A percentile compares a stretch with the other conserved stretches of the same genome.
phyloP scores from a whole-genome alignment of 306 rosid species.

The Quercus gilva region DNA sequence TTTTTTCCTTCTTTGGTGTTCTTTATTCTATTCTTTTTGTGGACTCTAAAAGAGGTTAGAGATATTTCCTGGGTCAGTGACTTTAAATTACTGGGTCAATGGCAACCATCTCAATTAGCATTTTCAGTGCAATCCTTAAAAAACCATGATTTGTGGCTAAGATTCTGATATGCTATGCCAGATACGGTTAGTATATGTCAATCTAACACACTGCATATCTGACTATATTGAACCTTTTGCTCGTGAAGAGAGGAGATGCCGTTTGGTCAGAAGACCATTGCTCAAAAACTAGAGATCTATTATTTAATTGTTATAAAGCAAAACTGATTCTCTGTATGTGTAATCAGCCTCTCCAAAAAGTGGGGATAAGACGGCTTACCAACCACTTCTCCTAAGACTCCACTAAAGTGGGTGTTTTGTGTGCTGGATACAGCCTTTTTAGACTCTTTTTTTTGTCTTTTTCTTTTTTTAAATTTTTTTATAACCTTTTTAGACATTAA shows the following conservation, averaged over 20 bases:
- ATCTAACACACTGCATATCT: not conserved
- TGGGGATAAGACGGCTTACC: too few relatives aligned
- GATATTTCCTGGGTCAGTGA: not conserved
- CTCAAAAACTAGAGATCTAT: not conserved
- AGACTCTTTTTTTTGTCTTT: too few relatives aligned
- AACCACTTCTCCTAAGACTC: too few relatives aligned
- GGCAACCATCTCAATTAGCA: not conserved
- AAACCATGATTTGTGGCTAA: not conserved
- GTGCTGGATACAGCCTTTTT: too few relatives aligned
- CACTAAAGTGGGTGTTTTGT: too few relatives aligned
- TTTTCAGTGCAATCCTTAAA: not conserved
- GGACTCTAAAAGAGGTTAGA: not conserved
- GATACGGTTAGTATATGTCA: not conserved
- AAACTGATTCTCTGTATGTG: not conserved
- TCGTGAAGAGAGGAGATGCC: not conserved
- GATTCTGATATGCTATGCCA: not conserved
- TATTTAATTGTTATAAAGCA: not conserved
- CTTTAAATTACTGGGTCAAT: not conserved
- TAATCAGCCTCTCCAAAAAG: not conserved
- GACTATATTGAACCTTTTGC: not conserved
- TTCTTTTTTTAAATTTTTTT: too few relatives aligned
- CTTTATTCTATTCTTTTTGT: constrained; percentile 16
- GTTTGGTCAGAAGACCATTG: not conserved
- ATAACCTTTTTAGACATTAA: too few relatives aligned
- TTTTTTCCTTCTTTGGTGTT: constrained; percentile 4